Evolutionary conservation across 164 flowering plant species (phyloP).

Genomic region (Cinnamomum chago): DNA sequence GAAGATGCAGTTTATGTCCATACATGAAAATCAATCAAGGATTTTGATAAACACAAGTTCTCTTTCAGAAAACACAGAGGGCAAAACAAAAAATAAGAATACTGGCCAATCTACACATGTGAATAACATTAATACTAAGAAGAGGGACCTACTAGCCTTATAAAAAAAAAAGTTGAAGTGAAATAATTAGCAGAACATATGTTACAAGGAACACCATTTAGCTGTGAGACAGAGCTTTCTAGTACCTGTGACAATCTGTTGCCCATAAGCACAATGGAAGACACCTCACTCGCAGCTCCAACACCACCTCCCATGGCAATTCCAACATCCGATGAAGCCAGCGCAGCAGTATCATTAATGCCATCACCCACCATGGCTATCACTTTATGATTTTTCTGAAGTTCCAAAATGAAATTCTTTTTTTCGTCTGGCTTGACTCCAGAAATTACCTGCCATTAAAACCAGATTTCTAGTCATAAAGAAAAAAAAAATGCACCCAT

Average conservation of each 20-base stretch:
- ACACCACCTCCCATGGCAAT: constrained; percentile 94
- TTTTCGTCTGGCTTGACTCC: constrained; percentile 89
- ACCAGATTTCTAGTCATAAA: constrained; percentile 2
- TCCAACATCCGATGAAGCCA: constrained; percentile 86
- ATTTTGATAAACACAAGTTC: neutral
- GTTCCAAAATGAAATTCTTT: constrained; percentile 60
- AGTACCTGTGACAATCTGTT: constrained; percentile 83
- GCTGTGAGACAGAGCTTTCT: neutral
- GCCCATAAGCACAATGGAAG: constrained; percentile 88
- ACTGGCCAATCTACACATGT: neutral
- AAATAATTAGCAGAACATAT: neutral
- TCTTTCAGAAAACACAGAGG: neutral
- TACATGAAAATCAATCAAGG: neutral
- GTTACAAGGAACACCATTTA: neutral
- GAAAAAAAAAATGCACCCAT: neutral
- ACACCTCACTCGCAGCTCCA: constrained; percentile 97
- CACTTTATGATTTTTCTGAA: constrained; percentile 58
- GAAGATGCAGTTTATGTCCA: neutral
- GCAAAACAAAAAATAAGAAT: neutral
- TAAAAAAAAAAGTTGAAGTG: neutral
- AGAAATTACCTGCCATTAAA: constrained; percentile 58
- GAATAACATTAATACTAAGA: neutral
- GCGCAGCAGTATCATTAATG: constrained; percentile 97
- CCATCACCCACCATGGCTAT: constrained; percentile 99
- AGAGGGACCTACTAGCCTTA: neutral